These are phyloP conservation scores for Claviceps digitariae DNA, from an alignment of 2,329 filamentous ascomycete species.

Conservation along the genomic window DNA sequence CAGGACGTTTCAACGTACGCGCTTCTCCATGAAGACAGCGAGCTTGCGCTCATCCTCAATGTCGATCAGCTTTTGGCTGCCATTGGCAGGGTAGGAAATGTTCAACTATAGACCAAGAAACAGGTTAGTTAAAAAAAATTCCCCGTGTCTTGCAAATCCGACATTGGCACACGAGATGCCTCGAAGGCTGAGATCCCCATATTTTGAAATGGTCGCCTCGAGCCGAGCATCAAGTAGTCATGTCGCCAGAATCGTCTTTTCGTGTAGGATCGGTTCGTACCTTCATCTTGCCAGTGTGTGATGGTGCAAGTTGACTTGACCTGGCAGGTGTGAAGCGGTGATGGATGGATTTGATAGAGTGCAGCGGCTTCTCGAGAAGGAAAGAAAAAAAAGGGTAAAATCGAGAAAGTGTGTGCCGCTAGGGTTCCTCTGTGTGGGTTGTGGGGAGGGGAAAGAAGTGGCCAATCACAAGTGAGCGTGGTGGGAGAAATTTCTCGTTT, in stretches of 20 bases:
- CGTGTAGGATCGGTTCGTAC: slow-evolving; percentile 16
- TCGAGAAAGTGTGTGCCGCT: slow-evolving; percentile 29
- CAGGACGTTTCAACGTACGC: slow-evolving; percentile 43
- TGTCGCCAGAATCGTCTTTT: not conserved
- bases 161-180: not conserved
- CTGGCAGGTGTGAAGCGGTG: slow-evolving; percentile 24
- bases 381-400: slow-evolving; percentile 25
- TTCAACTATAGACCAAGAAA: slow-evolving; percentile 35
- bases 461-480: slow-evolving; percentile 19
- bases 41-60: slow-evolving; percentile 99
- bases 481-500: not conserved
- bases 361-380: slow-evolving; percentile 16
- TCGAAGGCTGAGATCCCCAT: not conserved
- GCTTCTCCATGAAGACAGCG: slow-evolving; percentile 97
- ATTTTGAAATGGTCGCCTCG: not conserved
- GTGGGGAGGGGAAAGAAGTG: not conserved
- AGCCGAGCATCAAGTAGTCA: not conserved
- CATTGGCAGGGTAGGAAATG: slow-evolving; percentile 89
- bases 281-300: slow-evolving; percentile 35
- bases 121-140: slow-evolving; percentile 17
- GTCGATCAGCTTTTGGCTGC: slow-evolving; percentile 98
- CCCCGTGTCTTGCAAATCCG: not conserved
- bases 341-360: slow-evolving; percentile 11
- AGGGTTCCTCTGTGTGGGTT: slow-evolving; percentile 20
- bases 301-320: slow-evolving; percentile 32